A percentile compares a stretch with the other conserved stretches of the same genome.
These are phyloP conservation scores for Pyrenophora tritici-repentis DNA, from an alignment of 2,329 filamentous ascomycete genomes.

Conservation along the genomic window DNA sequence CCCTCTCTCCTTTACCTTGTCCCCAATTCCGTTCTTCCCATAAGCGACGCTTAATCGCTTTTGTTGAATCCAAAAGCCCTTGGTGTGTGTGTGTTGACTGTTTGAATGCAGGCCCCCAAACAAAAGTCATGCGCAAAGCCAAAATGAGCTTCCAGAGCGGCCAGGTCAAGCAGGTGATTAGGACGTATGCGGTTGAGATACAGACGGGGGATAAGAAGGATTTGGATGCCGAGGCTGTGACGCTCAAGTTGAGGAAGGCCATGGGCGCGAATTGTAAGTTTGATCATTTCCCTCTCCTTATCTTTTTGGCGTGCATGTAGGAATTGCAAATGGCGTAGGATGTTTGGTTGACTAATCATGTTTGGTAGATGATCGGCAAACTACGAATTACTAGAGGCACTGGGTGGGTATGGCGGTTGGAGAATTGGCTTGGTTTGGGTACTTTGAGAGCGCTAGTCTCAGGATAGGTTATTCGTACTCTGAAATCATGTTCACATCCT, in stretches of 20 bases:
- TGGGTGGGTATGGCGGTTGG: not conserved
- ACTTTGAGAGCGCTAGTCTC: too few species aligned
- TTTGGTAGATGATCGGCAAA: slow-evolving; percentile 26
- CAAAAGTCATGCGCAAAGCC: slow-evolving; percentile 72
- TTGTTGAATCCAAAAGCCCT: not conserved
- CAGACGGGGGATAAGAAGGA: slow-evolving; percentile 66
- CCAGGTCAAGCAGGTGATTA: slow-evolving; percentile 65
- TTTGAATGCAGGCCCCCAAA: slow-evolving; percentile 45
- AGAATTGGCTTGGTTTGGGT: not conserved
- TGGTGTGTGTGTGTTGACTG: too few species aligned
- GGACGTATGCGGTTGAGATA: slow-evolving; percentile 69
- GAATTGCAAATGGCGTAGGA: too few species aligned
- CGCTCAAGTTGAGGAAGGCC: slow-evolving; percentile 65
- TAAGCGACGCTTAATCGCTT: too few species aligned
- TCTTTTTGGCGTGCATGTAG: too few species aligned
- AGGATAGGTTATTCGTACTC: too few species aligned
- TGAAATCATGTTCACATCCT: too few species aligned
- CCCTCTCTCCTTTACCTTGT: not conserved
- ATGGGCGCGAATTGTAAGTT: slow-evolving; percentile 72
- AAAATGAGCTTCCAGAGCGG: slow-evolving; percentile 70
- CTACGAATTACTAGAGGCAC: slow-evolving; percentile 22
- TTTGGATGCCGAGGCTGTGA: slow-evolving; percentile 65
- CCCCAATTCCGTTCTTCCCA: not conserved
- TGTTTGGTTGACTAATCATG: slow-evolving; percentile 6
- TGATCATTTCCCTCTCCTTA: not conserved